A percentile compares a stretch with the other conserved stretches of the same genome.
These are phyloP conservation scores for Xylaria palmicola DNA, from an alignment of 495 filamentous ascomycete genomes.

Conservation along the genomic window DNA sequence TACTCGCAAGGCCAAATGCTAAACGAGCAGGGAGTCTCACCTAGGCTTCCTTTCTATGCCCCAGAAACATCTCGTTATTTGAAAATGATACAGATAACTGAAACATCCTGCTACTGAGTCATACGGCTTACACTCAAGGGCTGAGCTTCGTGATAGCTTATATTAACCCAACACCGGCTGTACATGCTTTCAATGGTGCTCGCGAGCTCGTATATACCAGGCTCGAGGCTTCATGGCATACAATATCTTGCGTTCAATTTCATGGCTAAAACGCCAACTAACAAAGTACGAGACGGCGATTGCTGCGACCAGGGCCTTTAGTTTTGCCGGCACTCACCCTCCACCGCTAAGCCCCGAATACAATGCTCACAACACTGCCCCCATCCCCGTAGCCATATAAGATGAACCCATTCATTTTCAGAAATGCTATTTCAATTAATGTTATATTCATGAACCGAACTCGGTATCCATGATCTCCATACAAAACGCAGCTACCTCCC, in stretches of 20 bases:
- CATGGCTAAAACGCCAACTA: too few relatives aligned
- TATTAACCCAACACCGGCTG: background rate
- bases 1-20: background rate
- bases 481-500: slow-evolving; percentile 35
- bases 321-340: too few relatives aligned
- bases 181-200: background rate
- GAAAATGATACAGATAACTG: background rate
- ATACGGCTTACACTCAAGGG: background rate
- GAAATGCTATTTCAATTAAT: background rate
- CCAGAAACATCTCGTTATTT: background rate
- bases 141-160: background rate
- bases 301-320: too few relatives aligned
- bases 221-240: too few relatives aligned
- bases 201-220: background rate
- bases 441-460: slow-evolving; percentile 20
- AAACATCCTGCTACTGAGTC: background rate
- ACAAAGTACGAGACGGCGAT: too few relatives aligned
- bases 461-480: slow-evolving; percentile 35
- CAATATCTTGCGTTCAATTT: background rate
- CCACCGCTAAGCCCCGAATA: background rate
- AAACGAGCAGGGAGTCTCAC: background rate
- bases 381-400: background rate
- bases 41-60: background rate
- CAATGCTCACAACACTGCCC: background rate
- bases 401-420: background rate